These are phyloP conservation scores for Ustilago esculenta DNA, from an alignment of 1,284 basidiomycete species.

Conservation along the genomic window DNA sequence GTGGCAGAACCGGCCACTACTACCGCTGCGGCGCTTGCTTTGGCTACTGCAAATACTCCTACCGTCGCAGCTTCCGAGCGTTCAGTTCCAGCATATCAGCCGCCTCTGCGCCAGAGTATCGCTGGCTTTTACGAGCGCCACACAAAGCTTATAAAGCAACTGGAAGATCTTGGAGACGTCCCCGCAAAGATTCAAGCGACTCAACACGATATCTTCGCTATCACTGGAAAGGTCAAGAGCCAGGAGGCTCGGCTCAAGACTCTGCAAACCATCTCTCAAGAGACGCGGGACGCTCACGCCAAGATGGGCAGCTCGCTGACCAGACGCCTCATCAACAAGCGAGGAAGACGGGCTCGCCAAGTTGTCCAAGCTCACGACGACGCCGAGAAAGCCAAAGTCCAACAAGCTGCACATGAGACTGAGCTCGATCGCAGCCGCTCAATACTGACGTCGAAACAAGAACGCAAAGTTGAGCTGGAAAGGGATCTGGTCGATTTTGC, in stretches of 20 bases:
- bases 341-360: conserved; percentile 11
- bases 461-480: conserved; percentile 19
- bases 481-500: conserved; percentile 19
- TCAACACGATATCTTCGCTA: conserved; percentile 31
- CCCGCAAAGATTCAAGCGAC: conserved; percentile 18
- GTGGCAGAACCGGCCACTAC: conserved; percentile 11
- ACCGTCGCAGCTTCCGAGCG: conserved; percentile 17
- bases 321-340: conserved; percentile 43
- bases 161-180: conserved; percentile 34
- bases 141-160: conserved; percentile 20
- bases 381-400: conserved; percentile 16
- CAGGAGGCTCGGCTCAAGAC: conserved; percentile 32
- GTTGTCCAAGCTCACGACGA: conserved; percentile 16
- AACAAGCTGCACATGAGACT: conserved; percentile 25
- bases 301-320: conserved; percentile 31
- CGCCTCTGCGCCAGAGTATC: conserved; percentile 32
- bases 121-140: conserved; percentile 25
- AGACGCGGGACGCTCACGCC: conserved; percentile 15
- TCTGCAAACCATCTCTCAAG: conserved; percentile 16
- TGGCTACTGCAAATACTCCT: conserved; percentile 2
- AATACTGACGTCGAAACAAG: conserved; percentile 1
- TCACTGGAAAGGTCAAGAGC: conserved; percentile 41
- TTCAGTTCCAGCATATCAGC: conserved; percentile 33
- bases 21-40: conserved; percentile 25
- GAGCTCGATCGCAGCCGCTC: conserved; percentile 23